These are phyloP conservation scores for Diplodia intermedia DNA, from an alignment of 2,329 filamentous ascomycete genomes.

Conservation along the genomic window DNA sequence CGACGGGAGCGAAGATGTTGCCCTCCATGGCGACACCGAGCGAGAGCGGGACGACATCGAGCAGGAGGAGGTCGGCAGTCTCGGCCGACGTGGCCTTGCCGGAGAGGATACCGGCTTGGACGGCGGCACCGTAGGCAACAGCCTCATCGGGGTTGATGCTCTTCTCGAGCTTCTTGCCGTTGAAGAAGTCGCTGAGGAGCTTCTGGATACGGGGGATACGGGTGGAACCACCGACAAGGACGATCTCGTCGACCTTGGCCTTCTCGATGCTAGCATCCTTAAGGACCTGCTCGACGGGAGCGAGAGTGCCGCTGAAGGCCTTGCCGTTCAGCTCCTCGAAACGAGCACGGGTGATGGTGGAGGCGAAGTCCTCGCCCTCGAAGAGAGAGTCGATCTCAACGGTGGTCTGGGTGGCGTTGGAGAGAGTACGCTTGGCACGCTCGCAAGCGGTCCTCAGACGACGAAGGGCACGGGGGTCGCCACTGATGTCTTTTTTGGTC, in stretches of 20 bases:
- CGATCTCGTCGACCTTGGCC: conserved; percentile 94
- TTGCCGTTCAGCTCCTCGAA: conserved; percentile 99
- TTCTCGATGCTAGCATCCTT: conserved; percentile 92
- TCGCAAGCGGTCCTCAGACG: conserved; percentile 97
- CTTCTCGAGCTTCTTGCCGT: conserved; percentile 99
- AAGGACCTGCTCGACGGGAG: conserved; percentile 94
- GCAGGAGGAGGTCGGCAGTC: conserved; percentile 89
- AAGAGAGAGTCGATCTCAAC: conserved; percentile 99
- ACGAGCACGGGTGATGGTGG: conserved; percentile 96
- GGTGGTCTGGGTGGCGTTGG: conserved; percentile 95
- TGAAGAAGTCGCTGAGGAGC: conserved; percentile 98
- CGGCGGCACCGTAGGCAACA: conserved; percentile 97
- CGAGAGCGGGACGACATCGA: conserved; percentile 95
- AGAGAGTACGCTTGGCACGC: conserved; percentile 98
- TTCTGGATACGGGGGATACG: conserved; percentile 99
- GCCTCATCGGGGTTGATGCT: conserved; percentile 99
- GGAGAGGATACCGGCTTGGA: conserved; percentile 98
- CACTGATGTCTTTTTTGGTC: conserved; percentile 73
- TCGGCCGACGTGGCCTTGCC: conserved; percentile 97
- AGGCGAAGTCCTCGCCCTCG: conserved; percentile 96
- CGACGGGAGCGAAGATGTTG: conserved; percentile 96
- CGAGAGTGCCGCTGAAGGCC: conserved; percentile 90
- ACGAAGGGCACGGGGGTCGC: conserved; percentile 89
- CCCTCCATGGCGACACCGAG: conserved; percentile 99
- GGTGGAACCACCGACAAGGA: conserved; percentile 97